phyloP scores from a whole-genome alignment of 495 filamentous ascomycete species.

The Thermothielavioides terrestris region DNA sequence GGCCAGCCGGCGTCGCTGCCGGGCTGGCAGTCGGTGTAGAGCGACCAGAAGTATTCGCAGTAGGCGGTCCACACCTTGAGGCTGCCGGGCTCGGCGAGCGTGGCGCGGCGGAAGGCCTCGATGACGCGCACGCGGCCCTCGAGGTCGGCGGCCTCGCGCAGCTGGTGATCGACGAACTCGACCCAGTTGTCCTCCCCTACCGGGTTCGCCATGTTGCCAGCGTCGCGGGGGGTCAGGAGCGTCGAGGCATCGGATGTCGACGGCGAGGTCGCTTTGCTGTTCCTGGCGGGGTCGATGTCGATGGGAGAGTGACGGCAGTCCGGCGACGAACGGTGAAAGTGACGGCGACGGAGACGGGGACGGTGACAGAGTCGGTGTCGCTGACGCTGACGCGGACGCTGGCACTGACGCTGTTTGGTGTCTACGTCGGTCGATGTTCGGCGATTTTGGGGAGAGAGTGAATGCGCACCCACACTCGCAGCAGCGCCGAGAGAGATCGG shows the following conservation, averaged over 20 bases:
- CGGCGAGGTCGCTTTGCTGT: not conserved
- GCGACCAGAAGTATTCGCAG: slow-evolving; percentile 73
- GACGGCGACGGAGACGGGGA: not conserved
- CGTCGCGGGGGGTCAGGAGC: slow-evolving; percentile 9
- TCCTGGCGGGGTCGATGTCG: not conserved
- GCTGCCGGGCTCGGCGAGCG: slow-evolving; percentile 74
- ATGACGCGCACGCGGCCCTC: slow-evolving; percentile 61
- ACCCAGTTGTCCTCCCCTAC: slow-evolving; percentile 50
- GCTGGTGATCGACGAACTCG: slow-evolving; percentile 44
- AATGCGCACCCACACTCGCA: not conserved
- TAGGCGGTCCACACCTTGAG: slow-evolving; percentile 81
- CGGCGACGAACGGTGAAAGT: not conserved
- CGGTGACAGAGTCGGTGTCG: too few relatives aligned
- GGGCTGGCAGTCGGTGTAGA: slow-evolving; percentile 58
- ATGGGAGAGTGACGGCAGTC: not conserved
- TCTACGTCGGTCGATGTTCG: too few relatives aligned
- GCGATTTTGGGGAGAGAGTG: not conserved
- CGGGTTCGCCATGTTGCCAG: slow-evolving; percentile 41
- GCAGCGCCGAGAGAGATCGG: not conserved
- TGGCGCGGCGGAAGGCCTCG: slow-evolving; percentile 71
- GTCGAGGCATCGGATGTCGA: slow-evolving; percentile 21
- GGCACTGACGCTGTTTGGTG: too few relatives aligned
- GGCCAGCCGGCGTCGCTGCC: slow-evolving; percentile 54
- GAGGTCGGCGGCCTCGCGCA: slow-evolving; percentile 40
- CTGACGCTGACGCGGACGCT: too few relatives aligned